Percentiles rank a stretch among this genome's conserved stretches.
These are phyloP conservation scores for Suillus ampliporus DNA, from an alignment of 768 basidiomycete species.

Conservation along the genomic window DNA sequence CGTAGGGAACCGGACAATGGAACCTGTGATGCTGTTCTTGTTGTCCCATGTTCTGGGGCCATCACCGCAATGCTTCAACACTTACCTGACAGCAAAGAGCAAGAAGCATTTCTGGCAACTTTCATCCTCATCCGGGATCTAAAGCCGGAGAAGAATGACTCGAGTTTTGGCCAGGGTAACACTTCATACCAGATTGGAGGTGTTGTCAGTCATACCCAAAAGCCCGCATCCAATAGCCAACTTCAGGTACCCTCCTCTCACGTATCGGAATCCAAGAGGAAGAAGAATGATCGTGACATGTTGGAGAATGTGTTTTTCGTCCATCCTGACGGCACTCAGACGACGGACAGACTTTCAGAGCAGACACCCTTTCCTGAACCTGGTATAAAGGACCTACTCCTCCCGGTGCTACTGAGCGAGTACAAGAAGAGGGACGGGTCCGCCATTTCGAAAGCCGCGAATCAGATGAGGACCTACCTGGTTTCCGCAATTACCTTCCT, in stretches of 20 bases:
- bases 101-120: neutral
- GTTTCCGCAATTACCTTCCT: constrained; percentile 3
- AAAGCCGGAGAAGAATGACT: neutral
- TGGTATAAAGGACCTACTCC: neutral
- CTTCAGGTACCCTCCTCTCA: neutral
- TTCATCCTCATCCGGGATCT: neutral
- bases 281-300: fast-evolving
- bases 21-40: neutral
- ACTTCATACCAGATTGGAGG: neutral
- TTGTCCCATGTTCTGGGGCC: neutral
- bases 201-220: neutral
- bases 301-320: neutral
- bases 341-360: neutral
- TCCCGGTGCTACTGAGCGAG: neutral
- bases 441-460: neutral
- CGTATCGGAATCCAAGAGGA: fast-evolving
- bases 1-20: neutral
- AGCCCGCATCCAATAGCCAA: neutral
- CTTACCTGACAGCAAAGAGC: neutral
- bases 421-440: neutral
- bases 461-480: neutral
- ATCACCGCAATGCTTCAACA: too few relatives aligned
- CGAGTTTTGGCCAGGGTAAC: neutral
- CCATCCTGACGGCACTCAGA: neutral
- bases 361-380: neutral